Conservation (phyloP, 1,139 yeast species). For the Candida frijolesensis region DNA sequence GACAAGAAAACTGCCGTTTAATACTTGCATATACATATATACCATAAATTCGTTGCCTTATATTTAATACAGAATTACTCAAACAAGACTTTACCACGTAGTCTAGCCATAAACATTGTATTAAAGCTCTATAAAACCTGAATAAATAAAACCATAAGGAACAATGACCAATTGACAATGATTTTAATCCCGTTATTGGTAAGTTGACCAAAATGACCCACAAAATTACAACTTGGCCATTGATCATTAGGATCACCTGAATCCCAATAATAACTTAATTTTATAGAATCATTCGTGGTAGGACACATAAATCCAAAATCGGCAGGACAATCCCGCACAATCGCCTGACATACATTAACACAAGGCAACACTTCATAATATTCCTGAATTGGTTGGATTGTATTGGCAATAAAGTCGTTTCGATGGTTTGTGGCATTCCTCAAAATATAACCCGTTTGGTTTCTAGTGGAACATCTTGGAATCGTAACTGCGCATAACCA, state of each 20-base stretch:
- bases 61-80: neutral
- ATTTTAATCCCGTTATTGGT: neutral
- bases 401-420: slow-evolving; percentile 56
- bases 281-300: slow-evolving; percentile 32
- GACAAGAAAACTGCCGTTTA: neutral
- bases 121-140: neutral
- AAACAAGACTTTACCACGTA: neutral
- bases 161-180: neutral
- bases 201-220: slow-evolving; percentile 30
- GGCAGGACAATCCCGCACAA: slow-evolving; percentile 84
- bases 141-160: neutral
- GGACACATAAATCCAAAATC: slow-evolving; percentile 80
- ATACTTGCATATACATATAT: neutral
- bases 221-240: slow-evolving; percentile 50
- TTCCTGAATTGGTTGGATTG: slow-evolving; percentile 56
- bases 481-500: slow-evolving; percentile 92
- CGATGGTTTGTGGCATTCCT: slow-evolving; percentile 54
- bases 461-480: slow-evolving; percentile 75
- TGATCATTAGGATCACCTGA: slow-evolving; percentile 24
- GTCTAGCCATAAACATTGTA: neutral
- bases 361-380: slow-evolving; percentile 90
- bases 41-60: neutral
- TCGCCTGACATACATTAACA: slow-evolving; percentile 72
- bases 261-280: slow-evolving; percentile 50
- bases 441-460: slow-evolving; percentile 46